Base-by-base conservation (phyloP, 352 stramenopile genomes). In the Pythium aphanidermatum region DNA sequence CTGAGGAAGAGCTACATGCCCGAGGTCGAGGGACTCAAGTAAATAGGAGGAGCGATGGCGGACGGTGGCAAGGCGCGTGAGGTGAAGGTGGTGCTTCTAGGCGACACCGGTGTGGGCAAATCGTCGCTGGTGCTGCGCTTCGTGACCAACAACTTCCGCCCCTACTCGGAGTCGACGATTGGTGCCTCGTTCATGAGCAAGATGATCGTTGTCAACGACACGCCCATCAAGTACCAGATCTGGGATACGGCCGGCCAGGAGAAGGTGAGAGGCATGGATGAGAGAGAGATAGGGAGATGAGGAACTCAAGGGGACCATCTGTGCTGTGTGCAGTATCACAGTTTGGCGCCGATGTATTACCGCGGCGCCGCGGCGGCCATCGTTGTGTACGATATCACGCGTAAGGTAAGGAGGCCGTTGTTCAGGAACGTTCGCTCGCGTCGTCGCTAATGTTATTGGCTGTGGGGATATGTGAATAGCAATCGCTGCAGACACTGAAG, bases 161-260 rank as follows among this genome's bases (percentile, higher is more conserved):
- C 95, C 37, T 98, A 98, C 65, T 91, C 73, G 13, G 92, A 98
- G 73, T 96, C 91, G 23, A 98, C 96, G 13, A 98, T 99, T 58
- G 95, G 96, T 51, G 95, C 95, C 23, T 97, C 89, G 33, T 99
- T 98, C 83, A 97, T 98, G 87, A 89, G 68, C 47, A 98, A 98
- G 75, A 96, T 97, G 60, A 92, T 97, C 44, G 74, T 93, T 29
- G 82, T 97, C 30, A 91, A 96, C 48, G 83, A 92, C 58, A 79
- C 80, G 35, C 78, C 86, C 37, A 94, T 96, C 55, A 97, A 97
- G 75, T 98, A 98, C 63, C 91, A 98, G 70, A 98, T 99, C 63
- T 98, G 95, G 95, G 95, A 98, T 66, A 99, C 96, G 12, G 96
- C 96, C 26, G 96, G 96, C 13, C 95, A 99, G 76, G 95, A 98